These are phyloP conservation scores for Sutorius eximius DNA, from an alignment of 1,284 basidiomycete genomes.

Conservation along the genomic window DNA sequence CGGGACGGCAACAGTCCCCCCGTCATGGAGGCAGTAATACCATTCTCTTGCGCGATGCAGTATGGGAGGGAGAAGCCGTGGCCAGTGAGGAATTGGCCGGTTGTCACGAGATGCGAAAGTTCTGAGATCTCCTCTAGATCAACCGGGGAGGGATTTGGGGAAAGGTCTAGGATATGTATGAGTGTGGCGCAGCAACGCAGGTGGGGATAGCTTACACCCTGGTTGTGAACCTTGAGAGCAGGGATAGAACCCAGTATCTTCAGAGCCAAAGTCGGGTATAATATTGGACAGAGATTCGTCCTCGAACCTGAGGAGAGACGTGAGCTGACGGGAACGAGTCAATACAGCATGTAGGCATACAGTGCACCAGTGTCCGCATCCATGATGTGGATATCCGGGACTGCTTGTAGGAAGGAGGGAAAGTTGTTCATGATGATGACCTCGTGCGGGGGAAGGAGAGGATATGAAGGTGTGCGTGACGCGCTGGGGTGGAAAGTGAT, in stretches of 20 bases:
- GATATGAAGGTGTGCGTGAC: constrained; percentile 8
- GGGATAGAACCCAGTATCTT: background rate
- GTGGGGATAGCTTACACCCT: constrained; percentile 6
- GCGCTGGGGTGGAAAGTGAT: constrained; percentile 1
- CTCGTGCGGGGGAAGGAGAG: background rate
- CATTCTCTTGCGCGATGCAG: constrained; percentile 13
- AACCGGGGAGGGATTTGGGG: background rate
- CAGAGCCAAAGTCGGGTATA: background rate
- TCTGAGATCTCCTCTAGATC: constrained; percentile 28
- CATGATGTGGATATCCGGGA: constrained; percentile 23
- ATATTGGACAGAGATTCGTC: background rate
- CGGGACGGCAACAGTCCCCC: constrained; percentile 15
- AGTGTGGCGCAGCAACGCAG: constrained; percentile 20
- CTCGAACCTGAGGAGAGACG: constrained; percentile 11
- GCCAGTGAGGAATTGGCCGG: constrained; percentile 10
- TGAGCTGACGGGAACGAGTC: constrained; percentile 10
- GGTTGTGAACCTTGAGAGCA: constrained; percentile 1
- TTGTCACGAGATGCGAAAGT: constrained; percentile 16
- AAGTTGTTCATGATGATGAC: constrained; percentile 15
- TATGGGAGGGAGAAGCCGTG: constrained; percentile 6
- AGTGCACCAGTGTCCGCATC: constrained; percentile 10
- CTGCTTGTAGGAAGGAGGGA: background rate
- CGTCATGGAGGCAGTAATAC: background rate
- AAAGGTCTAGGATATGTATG: constrained; percentile 10
- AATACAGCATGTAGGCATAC: constrained; percentile 16